Evolutionary conservation across 768 basidiomycete species (phyloP), one percentile per base, ranked within the genome.

Genomic region (Mycena vulgaris): DNA sequence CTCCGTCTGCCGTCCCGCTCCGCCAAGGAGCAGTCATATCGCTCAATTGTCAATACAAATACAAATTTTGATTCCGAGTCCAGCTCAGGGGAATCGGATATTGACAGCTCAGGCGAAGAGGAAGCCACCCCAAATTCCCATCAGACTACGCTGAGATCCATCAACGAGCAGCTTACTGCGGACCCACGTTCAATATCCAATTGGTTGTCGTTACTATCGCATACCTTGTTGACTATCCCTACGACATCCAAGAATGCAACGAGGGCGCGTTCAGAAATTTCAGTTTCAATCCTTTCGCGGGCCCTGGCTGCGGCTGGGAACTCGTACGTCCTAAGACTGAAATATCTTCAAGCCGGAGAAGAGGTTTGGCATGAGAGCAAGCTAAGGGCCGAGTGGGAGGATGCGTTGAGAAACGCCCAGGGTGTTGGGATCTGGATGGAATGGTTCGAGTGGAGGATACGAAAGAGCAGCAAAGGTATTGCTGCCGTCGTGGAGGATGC

Each of bases 401-500:
- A 85, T 23, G 89, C 91, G 3, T 77, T 94, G 70, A 82, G 80
- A 42, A 57, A 63, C 13, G 73, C 87, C 5, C 85, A 88, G 31
- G 87, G 85, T 39, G 78, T 85, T 30, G 88, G 90, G 40, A 83
- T 95, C 28, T 92, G 90, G 88, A 87, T 95, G 81, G 91, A 91
- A 72, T 95, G 94, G 93, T 75, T 95, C 3, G 92, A 93, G 71
- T 95, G 93, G 93, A 85, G 86, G 66, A 88, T 93, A 37, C 82
- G 89, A 47, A 85, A 74, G 40, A 81, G 81, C 19, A 80, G 70
- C 45, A 79, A 80, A 45, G 88, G 89, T 2, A 76, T 93, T 31
- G 85, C 89, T 42, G 86, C 84, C 8, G 75, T 93, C 6, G 78
- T 90, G 4, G 81, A 84, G 30, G 89, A 89, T 73, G 89, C 87